Evolutionary conservation across 139 green algal genomes (phyloP).

Genomic region (Chlorella sp.): DNA sequence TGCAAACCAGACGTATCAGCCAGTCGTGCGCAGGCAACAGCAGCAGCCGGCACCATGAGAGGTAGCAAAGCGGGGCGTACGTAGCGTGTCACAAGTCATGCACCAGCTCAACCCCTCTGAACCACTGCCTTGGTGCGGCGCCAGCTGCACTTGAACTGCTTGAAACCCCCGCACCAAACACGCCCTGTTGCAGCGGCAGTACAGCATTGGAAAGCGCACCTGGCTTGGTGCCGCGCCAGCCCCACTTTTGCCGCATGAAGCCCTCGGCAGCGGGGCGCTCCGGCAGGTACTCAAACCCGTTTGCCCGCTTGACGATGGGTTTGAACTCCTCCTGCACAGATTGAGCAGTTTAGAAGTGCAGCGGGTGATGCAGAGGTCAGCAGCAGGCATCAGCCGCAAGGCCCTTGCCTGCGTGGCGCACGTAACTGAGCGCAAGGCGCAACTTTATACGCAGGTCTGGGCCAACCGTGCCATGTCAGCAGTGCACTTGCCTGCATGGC

Average conservation of each 20-base stretch:
- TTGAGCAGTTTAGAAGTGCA: not conserved
- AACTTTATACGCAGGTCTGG: too few relatives aligned
- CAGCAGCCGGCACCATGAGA: too few relatives aligned
- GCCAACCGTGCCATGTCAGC: not conserved
- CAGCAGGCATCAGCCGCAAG: not conserved
- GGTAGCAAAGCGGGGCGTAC: too few relatives aligned
- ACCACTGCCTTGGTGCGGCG: not conserved
- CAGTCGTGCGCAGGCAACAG: too few relatives aligned
- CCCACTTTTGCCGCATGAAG: constrained; percentile 17
- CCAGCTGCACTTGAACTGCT: constrained; percentile 1
- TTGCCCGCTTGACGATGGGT: not conserved
- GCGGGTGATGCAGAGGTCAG: not conserved
- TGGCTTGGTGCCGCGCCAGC: not conserved
- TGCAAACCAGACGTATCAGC: too few relatives aligned
- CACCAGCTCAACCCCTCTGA: too few relatives aligned
- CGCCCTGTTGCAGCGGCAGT: too few relatives aligned
- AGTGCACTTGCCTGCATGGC: constrained; percentile 4
- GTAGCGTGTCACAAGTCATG: too few relatives aligned
- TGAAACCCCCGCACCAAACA: not conserved
- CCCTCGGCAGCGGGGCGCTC: not conserved
- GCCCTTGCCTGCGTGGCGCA: constrained; percentile 3
- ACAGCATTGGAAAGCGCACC: too few relatives aligned
- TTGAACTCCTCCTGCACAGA: constrained; percentile 3
- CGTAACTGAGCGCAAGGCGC: too few relatives aligned
- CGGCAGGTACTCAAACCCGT: not conserved